Percentiles rank a stretch among this genome's conserved stretches.
These are phyloP conservation scores for Porodaedalea pini DNA, from an alignment of 1,284 basidiomycete genomes.

Conservation along the genomic window DNA sequence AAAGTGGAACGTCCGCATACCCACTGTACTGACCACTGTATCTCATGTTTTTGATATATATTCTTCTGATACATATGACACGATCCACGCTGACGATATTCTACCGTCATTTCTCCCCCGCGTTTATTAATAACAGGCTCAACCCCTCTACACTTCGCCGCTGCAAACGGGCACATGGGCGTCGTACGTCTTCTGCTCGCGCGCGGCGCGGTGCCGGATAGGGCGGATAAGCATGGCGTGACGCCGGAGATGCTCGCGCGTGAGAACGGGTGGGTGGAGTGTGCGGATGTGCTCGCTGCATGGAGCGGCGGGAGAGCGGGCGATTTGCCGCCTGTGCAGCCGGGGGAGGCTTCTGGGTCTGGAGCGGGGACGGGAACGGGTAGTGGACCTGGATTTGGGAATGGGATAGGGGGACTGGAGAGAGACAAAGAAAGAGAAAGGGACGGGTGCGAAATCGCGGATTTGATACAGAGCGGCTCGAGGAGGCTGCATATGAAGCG, in stretches of 20 bases:
- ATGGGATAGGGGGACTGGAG: too few species aligned
- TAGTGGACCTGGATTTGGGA: background rate
- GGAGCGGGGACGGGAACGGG: background rate
- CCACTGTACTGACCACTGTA: too few species aligned
- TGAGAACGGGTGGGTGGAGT: constrained; percentile 20
- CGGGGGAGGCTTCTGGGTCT: constrained; percentile 1
- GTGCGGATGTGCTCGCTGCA: constrained; percentile 17
- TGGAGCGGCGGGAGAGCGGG: constrained; percentile 14
- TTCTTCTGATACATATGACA: background rate
- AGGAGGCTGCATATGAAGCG: constrained; percentile 19
- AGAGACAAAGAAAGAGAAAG: background rate
- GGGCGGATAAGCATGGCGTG: constrained; percentile 46
- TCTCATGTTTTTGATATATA: too few species aligned
- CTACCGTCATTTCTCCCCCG: background rate
- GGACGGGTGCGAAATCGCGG: background rate
- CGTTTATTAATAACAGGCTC: constrained; percentile 32
- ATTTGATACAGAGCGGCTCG: background rate
- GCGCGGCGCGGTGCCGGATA: constrained; percentile 42
- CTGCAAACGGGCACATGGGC: constrained; percentile 46
- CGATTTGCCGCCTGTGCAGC: constrained; percentile 14
- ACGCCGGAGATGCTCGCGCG: constrained; percentile 31
- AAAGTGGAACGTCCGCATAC: background rate
- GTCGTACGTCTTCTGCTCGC: constrained; percentile 45
- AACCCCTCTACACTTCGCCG: constrained; percentile 53
- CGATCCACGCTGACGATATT: constrained; percentile 12